phyloP scores from a whole-genome alignment of 176 grass and related monocot genomes.

The Oryza coarctata region DNA sequence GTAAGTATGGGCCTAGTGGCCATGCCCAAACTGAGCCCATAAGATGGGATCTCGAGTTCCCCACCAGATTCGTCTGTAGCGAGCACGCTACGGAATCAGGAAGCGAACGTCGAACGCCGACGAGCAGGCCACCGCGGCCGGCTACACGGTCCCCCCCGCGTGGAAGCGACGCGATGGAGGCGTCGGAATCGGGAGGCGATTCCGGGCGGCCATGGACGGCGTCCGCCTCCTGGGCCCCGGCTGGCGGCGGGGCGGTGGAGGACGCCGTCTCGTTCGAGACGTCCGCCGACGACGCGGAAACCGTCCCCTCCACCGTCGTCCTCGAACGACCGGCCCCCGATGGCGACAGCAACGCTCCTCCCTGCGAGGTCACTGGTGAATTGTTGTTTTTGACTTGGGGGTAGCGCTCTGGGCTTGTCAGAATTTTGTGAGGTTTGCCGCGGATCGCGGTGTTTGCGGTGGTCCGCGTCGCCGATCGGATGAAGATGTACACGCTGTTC shows the following conservation, averaged over 20 bases:
- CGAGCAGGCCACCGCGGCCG: conserved; percentile 16
- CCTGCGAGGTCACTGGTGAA: conserved; percentile 68
- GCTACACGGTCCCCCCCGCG: background rate
- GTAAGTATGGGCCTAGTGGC: background rate
- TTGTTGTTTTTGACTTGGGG: conserved; percentile 19
- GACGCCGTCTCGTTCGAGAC: conserved; percentile 68
- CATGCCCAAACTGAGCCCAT: background rate
- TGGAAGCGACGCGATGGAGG: conserved; percentile 33
- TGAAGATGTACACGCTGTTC: background rate
- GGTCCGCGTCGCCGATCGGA: conserved; percentile 16
- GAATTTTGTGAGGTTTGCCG: conserved; percentile 12
- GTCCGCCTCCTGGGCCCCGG: conserved; percentile 44
- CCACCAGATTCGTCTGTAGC: conserved; percentile 27
- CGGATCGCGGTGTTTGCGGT: conserved; percentile 7
- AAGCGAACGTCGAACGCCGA: conserved; percentile 24
- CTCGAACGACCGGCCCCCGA: background rate
- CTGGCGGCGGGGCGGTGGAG: conserved; percentile 41
- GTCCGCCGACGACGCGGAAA: conserved; percentile 39
- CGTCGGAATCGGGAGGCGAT: conserved; percentile 33
- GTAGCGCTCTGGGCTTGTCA: background rate
- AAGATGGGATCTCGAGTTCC: background rate
- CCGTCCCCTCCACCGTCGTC: background rate
- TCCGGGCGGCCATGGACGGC: conserved; percentile 33
- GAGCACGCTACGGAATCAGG: conserved; percentile 31
- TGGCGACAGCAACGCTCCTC: conserved; percentile 14